phyloP scores from a whole-genome alignment of 164 flowering plant species.

The Liriodendron chinense region DNA sequence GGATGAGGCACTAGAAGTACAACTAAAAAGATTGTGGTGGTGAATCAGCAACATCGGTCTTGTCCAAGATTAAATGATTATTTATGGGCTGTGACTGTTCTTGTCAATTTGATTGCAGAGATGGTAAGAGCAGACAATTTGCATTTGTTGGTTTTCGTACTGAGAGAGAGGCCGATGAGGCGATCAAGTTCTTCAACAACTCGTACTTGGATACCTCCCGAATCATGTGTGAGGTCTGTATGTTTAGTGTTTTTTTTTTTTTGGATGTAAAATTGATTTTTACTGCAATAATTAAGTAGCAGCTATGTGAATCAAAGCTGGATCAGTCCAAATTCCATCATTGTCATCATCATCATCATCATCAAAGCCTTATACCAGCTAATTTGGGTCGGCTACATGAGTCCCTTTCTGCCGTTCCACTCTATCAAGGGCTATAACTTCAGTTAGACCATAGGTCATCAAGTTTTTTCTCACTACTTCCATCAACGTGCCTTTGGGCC shows the following conservation, averaged over 20 bases:
- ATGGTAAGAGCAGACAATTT: slow-evolving; percentile 89
- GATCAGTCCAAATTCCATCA: background rate
- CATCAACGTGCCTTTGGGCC: too few species aligned
- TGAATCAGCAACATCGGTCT: too few species aligned
- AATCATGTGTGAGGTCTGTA: slow-evolving; percentile 73
- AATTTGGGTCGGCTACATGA: too few species aligned
- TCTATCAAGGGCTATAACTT: too few species aligned
- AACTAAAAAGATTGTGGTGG: too few species aligned
- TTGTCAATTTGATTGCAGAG: slow-evolving; percentile 35
- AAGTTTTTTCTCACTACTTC: too few species aligned
- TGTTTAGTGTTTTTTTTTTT: background rate
- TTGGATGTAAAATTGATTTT: background rate
- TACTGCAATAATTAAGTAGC: background rate
- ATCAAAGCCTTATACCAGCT: background rate
- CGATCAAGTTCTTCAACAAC: slow-evolving; percentile 69
- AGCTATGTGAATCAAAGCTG: background rate
- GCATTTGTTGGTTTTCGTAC: slow-evolving; percentile 85
- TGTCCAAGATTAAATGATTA: too few species aligned
- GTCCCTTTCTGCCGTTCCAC: too few species aligned
- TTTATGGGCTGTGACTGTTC: background rate
- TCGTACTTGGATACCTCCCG: slow-evolving; percentile 68
- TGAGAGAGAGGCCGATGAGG: slow-evolving; percentile 69
- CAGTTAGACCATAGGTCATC: too few species aligned
- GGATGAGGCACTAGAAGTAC: too few species aligned
- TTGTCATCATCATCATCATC: background rate